Evolutionary conservation across 2,329 filamentous ascomycete genomes (phyloP).

Genomic region (Colletotrichum horii): DNA sequence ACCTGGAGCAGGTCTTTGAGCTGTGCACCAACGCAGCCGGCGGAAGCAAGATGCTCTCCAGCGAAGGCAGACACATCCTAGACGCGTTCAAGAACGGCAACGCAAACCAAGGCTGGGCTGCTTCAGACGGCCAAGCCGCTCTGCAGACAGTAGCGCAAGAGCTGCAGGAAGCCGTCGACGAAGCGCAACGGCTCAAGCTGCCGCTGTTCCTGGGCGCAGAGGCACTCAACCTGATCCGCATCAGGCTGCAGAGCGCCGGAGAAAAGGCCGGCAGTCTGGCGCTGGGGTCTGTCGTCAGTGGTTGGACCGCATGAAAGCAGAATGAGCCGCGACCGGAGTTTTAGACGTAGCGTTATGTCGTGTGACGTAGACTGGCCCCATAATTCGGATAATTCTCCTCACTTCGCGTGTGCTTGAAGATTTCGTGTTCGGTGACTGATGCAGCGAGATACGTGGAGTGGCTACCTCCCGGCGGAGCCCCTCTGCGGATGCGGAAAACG

Average conservation of each 20-base stretch:
- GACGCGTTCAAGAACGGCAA: constrained; percentile 4
- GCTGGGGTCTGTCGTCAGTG: not conserved
- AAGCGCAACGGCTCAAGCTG: constrained; percentile 46
- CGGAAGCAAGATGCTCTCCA: constrained; percentile 42
- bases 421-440: not conserved
- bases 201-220: constrained; percentile 45
- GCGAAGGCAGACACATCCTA: constrained; percentile 43
- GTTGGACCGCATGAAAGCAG: not conserved
- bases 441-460: not conserved
- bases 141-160: constrained; percentile 31
- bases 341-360: not conserved
- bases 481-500: not conserved
- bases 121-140: not conserved
- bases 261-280: not conserved
- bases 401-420: not conserved
- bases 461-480: not conserved
- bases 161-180: constrained; percentile 43
- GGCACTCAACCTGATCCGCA: constrained; percentile 40
- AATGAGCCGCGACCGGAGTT: not conserved
- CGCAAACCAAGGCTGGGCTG: not conserved
- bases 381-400: not conserved
- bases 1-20: constrained; percentile 49
- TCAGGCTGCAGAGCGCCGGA: not conserved
- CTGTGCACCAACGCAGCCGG: constrained; percentile 52
- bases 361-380: not conserved